These are phyloP conservation scores for Xylaria polymorpha DNA, from an alignment of 2,329 filamentous ascomycete genomes.

Conservation along the genomic window DNA sequence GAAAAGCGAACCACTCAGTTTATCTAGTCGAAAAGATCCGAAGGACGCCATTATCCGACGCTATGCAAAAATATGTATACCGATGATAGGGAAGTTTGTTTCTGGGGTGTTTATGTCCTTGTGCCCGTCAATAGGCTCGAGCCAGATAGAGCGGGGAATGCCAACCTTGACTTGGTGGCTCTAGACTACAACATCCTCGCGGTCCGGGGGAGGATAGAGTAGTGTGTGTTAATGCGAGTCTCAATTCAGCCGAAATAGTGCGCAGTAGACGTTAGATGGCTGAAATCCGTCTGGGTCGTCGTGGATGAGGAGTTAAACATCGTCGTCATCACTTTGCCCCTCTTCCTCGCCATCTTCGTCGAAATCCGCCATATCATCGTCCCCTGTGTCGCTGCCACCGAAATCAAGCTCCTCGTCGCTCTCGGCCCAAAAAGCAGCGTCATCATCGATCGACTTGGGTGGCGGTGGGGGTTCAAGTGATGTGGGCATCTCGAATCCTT, in stretches of 20 bases:
- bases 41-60: slow-evolving; percentile 48
- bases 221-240: not conserved
- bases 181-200: not conserved
- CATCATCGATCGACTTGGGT: slow-evolving; percentile 73
- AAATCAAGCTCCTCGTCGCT: slow-evolving; percentile 82
- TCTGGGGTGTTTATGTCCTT: not conserved
- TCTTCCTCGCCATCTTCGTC: slow-evolving; percentile 64
- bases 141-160: not conserved
- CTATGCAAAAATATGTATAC: slow-evolving; percentile 49
- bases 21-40: slow-evolving; percentile 40
- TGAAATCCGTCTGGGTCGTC: not conserved
- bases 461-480: slow-evolving; percentile 70
- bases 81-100: slow-evolving; percentile 17
- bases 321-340: slow-evolving; percentile 66
- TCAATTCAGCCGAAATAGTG: too few relatives aligned
- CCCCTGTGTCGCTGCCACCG: slow-evolving; percentile 75
- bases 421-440: slow-evolving; percentile 86
- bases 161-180: not conserved
- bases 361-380: slow-evolving; percentile 70
- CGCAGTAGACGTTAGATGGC: not conserved
- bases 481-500: slow-evolving; percentile 84
- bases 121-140: slow-evolving; percentile 1
- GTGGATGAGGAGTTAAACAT: slow-evolving; percentile 51
- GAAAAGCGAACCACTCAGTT: slow-evolving; percentile 28
- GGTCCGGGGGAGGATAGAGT: not conserved